Conservation (phyloP, 805 yeast species). For the Wickerhamomyces silvicola region DNA sequence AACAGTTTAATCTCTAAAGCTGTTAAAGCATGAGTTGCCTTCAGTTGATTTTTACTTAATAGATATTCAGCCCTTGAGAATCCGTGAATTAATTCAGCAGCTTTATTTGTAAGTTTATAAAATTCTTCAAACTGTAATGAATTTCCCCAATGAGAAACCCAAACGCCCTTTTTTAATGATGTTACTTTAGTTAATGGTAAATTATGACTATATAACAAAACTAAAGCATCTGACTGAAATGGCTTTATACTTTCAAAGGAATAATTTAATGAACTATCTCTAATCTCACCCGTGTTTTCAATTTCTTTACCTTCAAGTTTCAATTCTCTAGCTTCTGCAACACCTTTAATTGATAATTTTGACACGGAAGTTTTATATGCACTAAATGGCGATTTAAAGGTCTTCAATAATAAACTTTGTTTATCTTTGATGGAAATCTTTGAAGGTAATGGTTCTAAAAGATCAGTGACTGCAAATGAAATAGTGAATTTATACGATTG, state of each 20-base stretch:
- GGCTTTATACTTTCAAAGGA: constrained; percentile 52
- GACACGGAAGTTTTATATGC: constrained; percentile 52
- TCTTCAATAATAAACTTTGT: constrained; percentile 52
- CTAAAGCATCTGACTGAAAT: constrained; percentile 40
- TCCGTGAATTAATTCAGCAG: constrained; percentile 60
- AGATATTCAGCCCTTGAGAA: constrained; percentile 80
- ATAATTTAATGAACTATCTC: constrained; percentile 38
- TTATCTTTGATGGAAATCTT: constrained; percentile 49
- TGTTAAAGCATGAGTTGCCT: constrained; percentile 53
- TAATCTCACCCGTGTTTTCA: constrained; percentile 30
- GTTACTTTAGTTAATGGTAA: constrained; percentile 57
- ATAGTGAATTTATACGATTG: constrained; percentile 42
- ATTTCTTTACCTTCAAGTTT: constrained; percentile 24
- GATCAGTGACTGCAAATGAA: constrained; percentile 40
- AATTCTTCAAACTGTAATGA: constrained; percentile 75
- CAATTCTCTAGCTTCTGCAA: constrained; percentile 41
- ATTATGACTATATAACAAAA: constrained; percentile 57
- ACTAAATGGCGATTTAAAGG: constrained; percentile 51
- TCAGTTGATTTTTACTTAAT: constrained; percentile 42
- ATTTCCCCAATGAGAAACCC: constrained; percentile 85
- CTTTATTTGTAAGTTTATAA: constrained; percentile 73
- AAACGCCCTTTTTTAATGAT: constrained; percentile 61
- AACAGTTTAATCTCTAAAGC: constrained; percentile 54
- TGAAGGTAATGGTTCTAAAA: constrained; percentile 57
- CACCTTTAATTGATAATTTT: constrained; percentile 37